Conservation (phyloP, 2,329 filamentous ascomycete species). For the Zelopaecilomyces penicillatus region DNA sequence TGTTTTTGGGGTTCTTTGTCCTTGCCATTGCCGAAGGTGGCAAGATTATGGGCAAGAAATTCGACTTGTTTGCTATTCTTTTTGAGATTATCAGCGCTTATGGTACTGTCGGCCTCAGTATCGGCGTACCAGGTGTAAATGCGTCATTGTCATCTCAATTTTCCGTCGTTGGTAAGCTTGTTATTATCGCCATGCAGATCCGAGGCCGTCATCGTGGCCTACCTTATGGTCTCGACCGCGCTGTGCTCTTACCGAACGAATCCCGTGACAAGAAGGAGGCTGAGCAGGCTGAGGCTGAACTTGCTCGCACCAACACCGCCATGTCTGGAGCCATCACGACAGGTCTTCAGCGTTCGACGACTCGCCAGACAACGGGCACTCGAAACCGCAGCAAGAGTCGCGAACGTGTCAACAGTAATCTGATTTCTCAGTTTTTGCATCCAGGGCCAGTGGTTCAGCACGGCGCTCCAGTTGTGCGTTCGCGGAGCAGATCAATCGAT, state of each 20-base stretch:
- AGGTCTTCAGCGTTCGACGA: conserved; percentile 21
- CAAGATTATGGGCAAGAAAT: conserved; percentile 54
- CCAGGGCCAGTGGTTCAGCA: conserved; percentile 35
- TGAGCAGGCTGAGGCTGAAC: conserved; percentile 34
- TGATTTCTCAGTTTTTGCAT: conserved; percentile 39
- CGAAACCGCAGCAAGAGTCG: conserved; percentile 30
- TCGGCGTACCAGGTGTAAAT: conserved; percentile 71
- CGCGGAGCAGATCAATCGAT: conserved; percentile 10
- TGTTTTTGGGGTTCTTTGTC: conserved; percentile 88
- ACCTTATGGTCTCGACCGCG: conserved; percentile 58
- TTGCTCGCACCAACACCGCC: conserved; percentile 29
- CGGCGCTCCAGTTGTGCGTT: conserved; percentile 12
- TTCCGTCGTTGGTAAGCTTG: conserved; percentile 59
- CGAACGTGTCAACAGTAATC: conserved; percentile 31
- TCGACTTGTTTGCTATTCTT: conserved; percentile 61
- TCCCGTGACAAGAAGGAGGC: conserved; percentile 45
- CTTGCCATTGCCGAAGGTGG: conserved; percentile 79
- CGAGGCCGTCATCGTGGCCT: conserved; percentile 61
- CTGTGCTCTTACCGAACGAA: conserved; percentile 51
- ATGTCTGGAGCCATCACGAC: conserved; percentile 23
- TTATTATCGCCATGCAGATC: conserved; percentile 62
- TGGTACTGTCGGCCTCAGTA: conserved; percentile 83
- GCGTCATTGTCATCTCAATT: conserved; percentile 80
- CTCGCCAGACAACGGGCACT: conserved; percentile 12
- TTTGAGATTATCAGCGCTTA: conserved; percentile 89